Evolutionary conservation across 1,284 basidiomycete species (phyloP), one percentile per base, ranked within the genome.

Genomic region (Trichosporon sp.): DNA sequence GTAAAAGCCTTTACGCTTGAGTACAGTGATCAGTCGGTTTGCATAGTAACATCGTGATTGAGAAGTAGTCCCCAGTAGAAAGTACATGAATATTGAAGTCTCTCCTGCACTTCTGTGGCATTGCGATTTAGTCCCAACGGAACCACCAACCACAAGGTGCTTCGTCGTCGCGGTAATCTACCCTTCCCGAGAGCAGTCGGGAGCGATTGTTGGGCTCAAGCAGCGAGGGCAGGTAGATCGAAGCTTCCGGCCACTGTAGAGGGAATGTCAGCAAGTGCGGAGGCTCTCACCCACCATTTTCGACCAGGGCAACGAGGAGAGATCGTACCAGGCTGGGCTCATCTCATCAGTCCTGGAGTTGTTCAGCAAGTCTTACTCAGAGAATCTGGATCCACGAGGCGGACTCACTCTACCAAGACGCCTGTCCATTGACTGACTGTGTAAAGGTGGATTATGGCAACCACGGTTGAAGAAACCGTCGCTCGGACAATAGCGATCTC

Each of bases 191-290:
- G 5, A 65, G 23, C 23, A 29, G 37, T 37, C 49, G 19, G 31
- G 16, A n/a, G 13, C 34, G n/a, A n/a, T n/a, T 8, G 6, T n/a
- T 52, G 4, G 25, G 31, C 3, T 66, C 21, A 8, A 72, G 31
- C 8, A 76, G 29, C 0, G 61, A 56, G 5, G 65, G 64, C 0
- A 74, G 59, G 58, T 71, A 74, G 21, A 71, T 32, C 2, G 52
- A 10, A 0, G 73, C 72, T 49, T 77, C 75, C 8, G 74, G 72
- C 75, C 75, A 77, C 75, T 74, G 57, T 19, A 4, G 2, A 11
- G 54, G 25, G 66, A 59, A 23, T n/a, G 8, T 25, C n/a, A 25
- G 60, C 37, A 2, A 19, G 58, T 49, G 4, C 6, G 1, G 19
- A 27, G 13, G 29, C n/a, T 4, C 8, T 1, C 4, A 36, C 52